phyloP scores from a whole-genome alignment of 371 early-diverging fungal genomes.

The Basidiobolus meristosporus region DNA sequence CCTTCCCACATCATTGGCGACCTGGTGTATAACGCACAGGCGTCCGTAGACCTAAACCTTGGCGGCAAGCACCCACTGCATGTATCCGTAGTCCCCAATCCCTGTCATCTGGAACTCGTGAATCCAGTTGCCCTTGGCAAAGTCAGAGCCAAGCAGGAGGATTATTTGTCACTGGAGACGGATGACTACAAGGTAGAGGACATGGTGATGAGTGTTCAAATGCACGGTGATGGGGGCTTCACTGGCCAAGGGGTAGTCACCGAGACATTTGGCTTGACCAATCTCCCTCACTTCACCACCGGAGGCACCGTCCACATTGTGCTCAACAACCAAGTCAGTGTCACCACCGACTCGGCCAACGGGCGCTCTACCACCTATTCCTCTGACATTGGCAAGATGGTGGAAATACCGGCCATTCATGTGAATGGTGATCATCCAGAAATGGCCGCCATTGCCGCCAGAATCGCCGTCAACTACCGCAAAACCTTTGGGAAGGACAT shows the following conservation, averaged over 20 bases:
- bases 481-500: constrained; percentile 80
- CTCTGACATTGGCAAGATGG: constrained; percentile 87
- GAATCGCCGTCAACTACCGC: constrained; percentile 76
- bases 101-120: constrained; percentile 85
- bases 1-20: constrained; percentile 54
- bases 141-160: constrained; percentile 77
- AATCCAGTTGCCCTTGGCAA: constrained; percentile 92
- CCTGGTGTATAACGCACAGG: constrained; percentile 72
- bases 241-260: constrained; percentile 83
- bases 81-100: constrained; percentile 82
- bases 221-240: constrained; percentile 81
- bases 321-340: constrained; percentile 94
- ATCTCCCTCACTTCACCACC: constrained; percentile 77
- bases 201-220: constrained; percentile 64
- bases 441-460: constrained; percentile 69
- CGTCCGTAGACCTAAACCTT: neutral
- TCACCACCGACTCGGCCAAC: constrained; percentile 83
- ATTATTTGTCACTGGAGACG: no score
- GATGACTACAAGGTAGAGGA: constrained; percentile 27
- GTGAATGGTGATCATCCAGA: constrained; percentile 92
- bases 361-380: constrained; percentile 80
- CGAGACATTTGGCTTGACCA: constrained; percentile 83
- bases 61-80: constrained; percentile 24
- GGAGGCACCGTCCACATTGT: constrained; percentile 92
- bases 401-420: constrained; percentile 85